These are phyloP conservation scores for Gossypium ekmanianum DNA, from an alignment of 345 rosid species.

Conservation along the genomic window DNA sequence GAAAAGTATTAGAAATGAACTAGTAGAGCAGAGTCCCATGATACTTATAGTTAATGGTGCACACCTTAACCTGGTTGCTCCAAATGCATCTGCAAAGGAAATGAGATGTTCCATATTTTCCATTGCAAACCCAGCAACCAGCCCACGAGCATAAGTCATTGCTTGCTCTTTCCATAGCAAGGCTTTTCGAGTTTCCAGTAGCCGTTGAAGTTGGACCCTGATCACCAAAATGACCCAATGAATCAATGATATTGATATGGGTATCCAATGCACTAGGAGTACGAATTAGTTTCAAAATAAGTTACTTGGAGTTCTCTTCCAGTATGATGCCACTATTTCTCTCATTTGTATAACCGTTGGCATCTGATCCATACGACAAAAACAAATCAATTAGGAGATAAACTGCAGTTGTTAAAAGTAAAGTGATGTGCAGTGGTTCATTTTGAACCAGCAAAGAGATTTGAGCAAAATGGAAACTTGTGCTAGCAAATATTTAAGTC, in stretches of 20 bases:
- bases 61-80: slow-evolving; percentile 73
- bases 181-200: slow-evolving; percentile 61
- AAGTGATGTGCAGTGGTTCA: neutral
- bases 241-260: slow-evolving; percentile 13
- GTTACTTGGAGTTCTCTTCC: slow-evolving; percentile 75
- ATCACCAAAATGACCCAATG: slow-evolving; percentile 18
- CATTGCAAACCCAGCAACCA: slow-evolving; percentile 71
- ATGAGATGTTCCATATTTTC: slow-evolving; percentile 69
- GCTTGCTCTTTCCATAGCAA: slow-evolving; percentile 79
- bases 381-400: neutral
- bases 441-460: slow-evolving; percentile 10
- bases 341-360: slow-evolving; percentile 23
- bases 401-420: neutral
- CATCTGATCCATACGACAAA: slow-evolving; percentile 26
- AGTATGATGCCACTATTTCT: slow-evolving; percentile 29
- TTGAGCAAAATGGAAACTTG: neutral
- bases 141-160: slow-evolving; percentile 81
- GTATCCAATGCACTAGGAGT: neutral
- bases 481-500: neutral
- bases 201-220: slow-evolving; percentile 72
- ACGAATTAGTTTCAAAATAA: slow-evolving; percentile 7
- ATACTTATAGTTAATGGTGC: neutral
- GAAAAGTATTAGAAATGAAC: neutral
- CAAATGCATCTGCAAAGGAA: slow-evolving; percentile 69
- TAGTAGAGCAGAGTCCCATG: neutral